These are phyloP conservation scores for Plasmodium malariae DNA, from an alignment of 169 alveolate species.

Conservation along the genomic window DNA sequence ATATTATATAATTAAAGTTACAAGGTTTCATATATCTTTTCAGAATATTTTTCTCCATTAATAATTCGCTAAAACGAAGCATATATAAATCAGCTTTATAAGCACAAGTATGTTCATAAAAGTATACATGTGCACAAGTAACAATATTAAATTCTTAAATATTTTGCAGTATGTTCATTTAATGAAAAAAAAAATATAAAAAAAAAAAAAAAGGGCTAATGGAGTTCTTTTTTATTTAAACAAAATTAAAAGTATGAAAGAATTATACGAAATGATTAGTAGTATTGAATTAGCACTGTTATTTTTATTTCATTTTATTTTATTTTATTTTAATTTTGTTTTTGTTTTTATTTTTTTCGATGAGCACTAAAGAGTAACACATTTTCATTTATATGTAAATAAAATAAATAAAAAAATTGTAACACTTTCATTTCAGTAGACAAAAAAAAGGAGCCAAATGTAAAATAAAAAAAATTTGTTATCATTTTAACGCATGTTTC, in stretches of 20 bases:
- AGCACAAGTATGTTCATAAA: too few relatives aligned
- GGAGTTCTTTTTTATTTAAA: background rate
- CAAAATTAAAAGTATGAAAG: too few relatives aligned
- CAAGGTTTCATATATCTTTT: too few relatives aligned
- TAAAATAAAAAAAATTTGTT: too few relatives aligned
- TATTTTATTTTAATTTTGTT: too few relatives aligned
- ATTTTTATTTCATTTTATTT: background rate
- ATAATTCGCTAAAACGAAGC: background rate
- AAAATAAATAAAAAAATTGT: too few relatives aligned
- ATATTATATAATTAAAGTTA: too few relatives aligned
- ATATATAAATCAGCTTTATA: too few relatives aligned
- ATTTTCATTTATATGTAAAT: too few relatives aligned
- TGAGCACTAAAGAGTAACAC: too few relatives aligned
- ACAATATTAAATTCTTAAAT: background rate
- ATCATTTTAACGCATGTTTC: too few relatives aligned
- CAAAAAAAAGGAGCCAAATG: background rate
- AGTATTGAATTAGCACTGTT: background rate
- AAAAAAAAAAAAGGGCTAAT: background rate
- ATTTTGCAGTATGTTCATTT: background rate
- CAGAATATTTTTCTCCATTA: background rate
- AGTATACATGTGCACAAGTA: background rate
- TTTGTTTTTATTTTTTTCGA: too few relatives aligned
- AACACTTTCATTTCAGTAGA: background rate
- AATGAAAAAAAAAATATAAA: background rate
- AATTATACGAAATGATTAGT: background rate